Base-by-base conservation (phyloP, 768 basidiomycete species). In the Tricholoma matsutake region DNA sequence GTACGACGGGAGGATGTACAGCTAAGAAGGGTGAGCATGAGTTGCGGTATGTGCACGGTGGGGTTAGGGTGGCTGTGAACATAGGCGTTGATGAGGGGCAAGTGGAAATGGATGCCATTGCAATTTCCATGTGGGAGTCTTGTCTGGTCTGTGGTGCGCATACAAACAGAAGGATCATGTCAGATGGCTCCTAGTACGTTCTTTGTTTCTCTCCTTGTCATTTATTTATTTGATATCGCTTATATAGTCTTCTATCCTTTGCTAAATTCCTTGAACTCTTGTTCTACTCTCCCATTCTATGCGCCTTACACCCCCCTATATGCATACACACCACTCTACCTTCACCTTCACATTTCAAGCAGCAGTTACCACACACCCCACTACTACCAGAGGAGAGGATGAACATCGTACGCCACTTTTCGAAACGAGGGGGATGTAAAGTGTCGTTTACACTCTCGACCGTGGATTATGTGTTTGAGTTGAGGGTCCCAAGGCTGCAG, bases 401-500 rank as follows among this genome's bases (percentile, higher is more conserved):
- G 56, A 57, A 57, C 22, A 34, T 57, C 20, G 25, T 57, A 11
- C 39, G 56, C 4, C 56, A 57, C 25, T 57, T 57, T 11, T 57
- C 39, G 37, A 11, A 16, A 10, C 18, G 18, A 9, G 8, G 20
- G 18, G 43, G 4, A 16, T 18, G 18, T 22, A 31, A 32, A 9
- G 71, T 89, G 2, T 76, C 82, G 0, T 77, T 89, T 56, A 68
- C 80, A 0, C 64, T 85, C 3, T 77, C 81, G 0, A 61, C 71
- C 1, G 71, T 84, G 8, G 78, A 82, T 9, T 83, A 87, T 63
- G 72, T 90, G 6, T 89, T 82, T 64, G 86, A 91, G 64, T 67
- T 89, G 6, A 76, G 78, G 3, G 79, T 86, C 1, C 89, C 89
- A 3, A 68, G 83, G 49, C 65, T 89, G 57, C 87, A 89, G 68